Conservation (phyloP, 2,329 filamentous ascomycete genomes). For the Colletotrichum sp. region DNA sequence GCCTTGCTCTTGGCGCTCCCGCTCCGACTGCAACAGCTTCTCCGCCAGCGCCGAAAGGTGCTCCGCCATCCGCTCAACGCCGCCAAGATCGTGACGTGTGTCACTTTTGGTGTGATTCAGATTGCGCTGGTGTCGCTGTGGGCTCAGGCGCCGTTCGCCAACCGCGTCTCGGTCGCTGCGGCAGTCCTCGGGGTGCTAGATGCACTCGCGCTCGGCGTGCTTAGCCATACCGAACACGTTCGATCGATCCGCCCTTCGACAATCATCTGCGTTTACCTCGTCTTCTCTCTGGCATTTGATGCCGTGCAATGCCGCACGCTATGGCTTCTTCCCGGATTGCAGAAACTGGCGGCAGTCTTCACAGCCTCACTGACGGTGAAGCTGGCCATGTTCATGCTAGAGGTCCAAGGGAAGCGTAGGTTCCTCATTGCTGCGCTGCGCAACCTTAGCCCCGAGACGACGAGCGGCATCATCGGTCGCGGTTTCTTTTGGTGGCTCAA, state of each 20-base stretch:
- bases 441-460: neutral
- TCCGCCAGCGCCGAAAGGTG: constrained; percentile 29
- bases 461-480: constrained; percentile 30
- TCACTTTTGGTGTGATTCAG: constrained; percentile 23
- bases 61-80: constrained; percentile 26
- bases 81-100: neutral
- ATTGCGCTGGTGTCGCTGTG: constrained; percentile 30
- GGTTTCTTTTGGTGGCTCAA: constrained; percentile 40
- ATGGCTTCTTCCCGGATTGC: constrained; percentile 32
- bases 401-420: constrained; percentile 21
- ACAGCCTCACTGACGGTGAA: constrained; percentile 28
- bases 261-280: constrained; percentile 32
- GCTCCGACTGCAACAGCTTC: constrained; percentile 31
- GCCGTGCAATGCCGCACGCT: constrained; percentile 34
- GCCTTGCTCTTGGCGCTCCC: constrained; percentile 35
- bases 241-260: constrained; percentile 37
- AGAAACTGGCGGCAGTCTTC: constrained; percentile 28
- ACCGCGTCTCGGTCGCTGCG: constrained; percentile 31
- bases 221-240: constrained; percentile 35
- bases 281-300: constrained; percentile 35
- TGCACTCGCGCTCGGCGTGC: constrained; percentile 29
- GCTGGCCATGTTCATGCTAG: constrained; percentile 28
- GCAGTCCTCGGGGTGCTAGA: constrained; percentile 31
- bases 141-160: constrained; percentile 27
- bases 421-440: neutral